phyloP scores from a whole-genome alignment of 108 stramenopile genomes.

The Nitzschia inconspicua region DNA sequence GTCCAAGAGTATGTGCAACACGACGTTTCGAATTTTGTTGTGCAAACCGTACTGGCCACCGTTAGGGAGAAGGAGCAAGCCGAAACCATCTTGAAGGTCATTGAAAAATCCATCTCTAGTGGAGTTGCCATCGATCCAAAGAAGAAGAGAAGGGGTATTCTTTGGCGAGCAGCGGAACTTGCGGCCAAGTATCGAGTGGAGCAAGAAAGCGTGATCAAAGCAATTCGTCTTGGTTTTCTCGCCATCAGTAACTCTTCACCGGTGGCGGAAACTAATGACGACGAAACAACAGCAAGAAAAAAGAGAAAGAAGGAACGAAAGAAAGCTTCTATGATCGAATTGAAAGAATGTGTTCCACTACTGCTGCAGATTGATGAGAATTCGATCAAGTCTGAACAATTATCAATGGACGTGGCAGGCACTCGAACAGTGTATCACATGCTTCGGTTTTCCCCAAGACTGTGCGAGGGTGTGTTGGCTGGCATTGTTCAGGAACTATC shows the following conservation, averaged over 20 bases:
- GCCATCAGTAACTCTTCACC: slow-evolving; percentile 8
- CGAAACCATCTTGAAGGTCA: slow-evolving; percentile 46
- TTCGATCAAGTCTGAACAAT: slow-evolving; percentile 30
- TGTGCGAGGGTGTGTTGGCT: slow-evolving; percentile 55
- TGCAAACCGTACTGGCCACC: slow-evolving; percentile 62
- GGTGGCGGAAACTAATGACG: slow-evolving; percentile 7
- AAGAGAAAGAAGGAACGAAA: slow-evolving; percentile 59
- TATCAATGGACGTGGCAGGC: slow-evolving; percentile 59
- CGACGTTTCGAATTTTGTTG: slow-evolving; percentile 81
- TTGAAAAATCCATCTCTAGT: slow-evolving; percentile 51
- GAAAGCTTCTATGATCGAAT: slow-evolving; percentile 41
- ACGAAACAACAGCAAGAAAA: slow-evolving; percentile 17
- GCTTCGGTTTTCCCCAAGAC: slow-evolving; percentile 66
- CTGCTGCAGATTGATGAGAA: slow-evolving; percentile 51
- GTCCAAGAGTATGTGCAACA: slow-evolving; percentile 74
- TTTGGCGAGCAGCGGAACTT: slow-evolving; percentile 80
- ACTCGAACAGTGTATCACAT: slow-evolving; percentile 66
- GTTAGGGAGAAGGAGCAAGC: slow-evolving; percentile 60
- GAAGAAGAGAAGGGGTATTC: slow-evolving; percentile 52
- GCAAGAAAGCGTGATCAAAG: slow-evolving; percentile 62
- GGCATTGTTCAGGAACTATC: slow-evolving; percentile 47
- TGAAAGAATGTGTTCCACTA: slow-evolving; percentile 50
- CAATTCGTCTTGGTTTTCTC: slow-evolving; percentile 58
- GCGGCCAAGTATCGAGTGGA: slow-evolving; percentile 59
- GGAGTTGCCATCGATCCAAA: slow-evolving; percentile 50